Base-by-base conservation (phyloP, 345 rosid species). In the Xanthoceras sorbifolium region DNA sequence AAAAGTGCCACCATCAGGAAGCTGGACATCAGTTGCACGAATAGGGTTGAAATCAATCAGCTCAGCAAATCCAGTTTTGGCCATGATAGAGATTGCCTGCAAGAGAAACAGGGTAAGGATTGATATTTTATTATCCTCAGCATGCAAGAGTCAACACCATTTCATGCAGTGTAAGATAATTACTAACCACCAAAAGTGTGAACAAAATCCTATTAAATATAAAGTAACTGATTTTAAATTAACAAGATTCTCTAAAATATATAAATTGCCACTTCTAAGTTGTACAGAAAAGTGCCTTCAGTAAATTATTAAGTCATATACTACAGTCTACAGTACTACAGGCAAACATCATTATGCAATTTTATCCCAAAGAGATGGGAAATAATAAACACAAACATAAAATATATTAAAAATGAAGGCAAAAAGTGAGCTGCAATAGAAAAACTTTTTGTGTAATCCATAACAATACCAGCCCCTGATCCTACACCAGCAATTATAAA, bases 11-110 rank as follows among this genome's bases (percentile, higher is more conserved):
- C 97, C 98, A 73, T 82, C 81, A 82, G 98, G 99, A 85, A 94
- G 98, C 85, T 94, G 79, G 78, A 96, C 97, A 76, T 96, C 99
- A 67, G 98, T 96, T 82, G 97, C 99, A 18, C 89, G 90, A 64
- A 97, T 88, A 73, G 99, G 99, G 72, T 97, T 97, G 86, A 97
- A 97, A 86, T 97, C 99, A 84, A 97, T 97, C 74, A 97, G 97
- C 88, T 97, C 99, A 10, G 99, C 99, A 87, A 97, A 97, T 28
- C 98, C 99, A 75, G 83, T 57, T 86, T 91, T 89, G 48, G 98
- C 99, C 99, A 92, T 97, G 40, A 97, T 86, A 46, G 98, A 97
- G 84, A 97, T 97, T 65, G 99, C 99, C 99, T 96, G 83, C 61
- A 80, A 75, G 57, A 17, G 29, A 25, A 73, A 64, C 57, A 77